Base-by-base conservation (phyloP, 345 rosid species). In the Euphorbia pulcherrima region DNA sequence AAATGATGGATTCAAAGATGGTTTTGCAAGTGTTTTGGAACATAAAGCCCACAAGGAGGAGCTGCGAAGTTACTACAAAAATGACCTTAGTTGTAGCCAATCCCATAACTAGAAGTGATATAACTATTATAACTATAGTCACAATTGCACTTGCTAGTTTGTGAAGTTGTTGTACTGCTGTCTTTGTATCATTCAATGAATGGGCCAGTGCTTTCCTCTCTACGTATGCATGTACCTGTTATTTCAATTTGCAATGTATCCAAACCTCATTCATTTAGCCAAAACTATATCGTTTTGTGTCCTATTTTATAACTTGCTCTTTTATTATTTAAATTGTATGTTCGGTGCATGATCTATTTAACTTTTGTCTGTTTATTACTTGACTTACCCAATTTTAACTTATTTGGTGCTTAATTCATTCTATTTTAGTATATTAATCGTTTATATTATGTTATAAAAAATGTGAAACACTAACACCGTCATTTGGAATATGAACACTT, bases 11-110 rank as follows among this genome's bases (percentile, higher is more conserved):
- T 69, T 90, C 97, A 7, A 90, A 90, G 0, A 83, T 70, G 26
- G 88, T 90, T 70, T 88, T 90, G 87, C 97, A 86, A 58, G 86
- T 88, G 78, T 88, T 90, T 55, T 88, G 88, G 79, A 90, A 90
- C 80, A 90, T 80, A 74, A 90, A 86, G 5, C 92, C 97, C 0
- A 86, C 85, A 2, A 88, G 78, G n/a, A 90, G 79, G 16, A 90
- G 48, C 71, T 90, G 94, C 17, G 94, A 83, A 2, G 86, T 81
- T 65, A 88, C 82, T 21, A 89, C 77, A 5, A 90, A 74, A 18
- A 90, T 64, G 40, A 87, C 79, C 62, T 87, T 90, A 16, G 85
- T 76, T 17, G 83, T 76, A 29, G 92, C 89, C 61, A 90, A 65
- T 52, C 86, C 90, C 77, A 84, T 83, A 17, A 90, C 81, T 50